A percentile compares a stretch with the other conserved stretches of the same genome.
These are phyloP conservation scores for Xylariomycetidae sp. DNA, from an alignment of 2,329 filamentous ascomycete species.

Conservation along the genomic window DNA sequence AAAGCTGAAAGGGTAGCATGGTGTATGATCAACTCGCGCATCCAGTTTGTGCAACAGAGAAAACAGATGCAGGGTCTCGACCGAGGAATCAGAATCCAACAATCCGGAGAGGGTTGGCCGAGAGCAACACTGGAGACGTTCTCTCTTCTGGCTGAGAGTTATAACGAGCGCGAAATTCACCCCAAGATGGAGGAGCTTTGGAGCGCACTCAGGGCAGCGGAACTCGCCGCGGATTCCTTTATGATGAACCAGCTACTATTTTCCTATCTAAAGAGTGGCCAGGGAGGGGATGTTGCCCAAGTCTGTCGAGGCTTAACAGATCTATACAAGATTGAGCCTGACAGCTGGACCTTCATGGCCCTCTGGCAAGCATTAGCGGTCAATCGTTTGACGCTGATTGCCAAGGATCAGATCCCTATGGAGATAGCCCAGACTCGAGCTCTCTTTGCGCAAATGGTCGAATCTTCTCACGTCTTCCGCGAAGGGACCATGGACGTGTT, in stretches of 20 bases:
- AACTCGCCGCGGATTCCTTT: slow-evolving; percentile 65
- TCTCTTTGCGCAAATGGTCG: slow-evolving; percentile 46
- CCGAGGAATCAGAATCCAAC: slow-evolving; percentile 24
- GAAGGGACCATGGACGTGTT: slow-evolving; percentile 39
- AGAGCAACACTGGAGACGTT: slow-evolving; percentile 74
- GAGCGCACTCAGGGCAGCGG: slow-evolving; percentile 56
- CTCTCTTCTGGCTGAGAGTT: slow-evolving; percentile 68
- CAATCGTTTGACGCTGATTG: slow-evolving; percentile 41
- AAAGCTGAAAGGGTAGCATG: slow-evolving; percentile 67
- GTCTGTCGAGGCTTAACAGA: slow-evolving; percentile 52
- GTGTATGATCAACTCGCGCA: slow-evolving; percentile 69
- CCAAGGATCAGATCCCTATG: slow-evolving; percentile 20
- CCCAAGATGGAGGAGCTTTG: slow-evolving; percentile 56
- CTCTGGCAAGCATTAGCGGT: slow-evolving; percentile 58
- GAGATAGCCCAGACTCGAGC: slow-evolving; percentile 33
- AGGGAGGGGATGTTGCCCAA: slow-evolving; percentile 47
- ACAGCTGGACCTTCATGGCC: slow-evolving; percentile 64
- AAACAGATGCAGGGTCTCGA: slow-evolving; percentile 25
- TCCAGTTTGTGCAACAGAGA: slow-evolving; percentile 56
- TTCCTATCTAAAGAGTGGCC: slow-evolving; percentile 57
- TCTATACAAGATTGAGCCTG: slow-evolving; percentile 49
- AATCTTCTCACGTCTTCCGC: slow-evolving; percentile 41
- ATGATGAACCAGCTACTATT: slow-evolving; percentile 77
- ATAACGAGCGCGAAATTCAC: slow-evolving; percentile 57
- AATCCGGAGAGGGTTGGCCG: slow-evolving; percentile 36